phyloP scores from a whole-genome alignment of 1,139 yeast genomes.

The Eremothecium gossypii region DNA sequence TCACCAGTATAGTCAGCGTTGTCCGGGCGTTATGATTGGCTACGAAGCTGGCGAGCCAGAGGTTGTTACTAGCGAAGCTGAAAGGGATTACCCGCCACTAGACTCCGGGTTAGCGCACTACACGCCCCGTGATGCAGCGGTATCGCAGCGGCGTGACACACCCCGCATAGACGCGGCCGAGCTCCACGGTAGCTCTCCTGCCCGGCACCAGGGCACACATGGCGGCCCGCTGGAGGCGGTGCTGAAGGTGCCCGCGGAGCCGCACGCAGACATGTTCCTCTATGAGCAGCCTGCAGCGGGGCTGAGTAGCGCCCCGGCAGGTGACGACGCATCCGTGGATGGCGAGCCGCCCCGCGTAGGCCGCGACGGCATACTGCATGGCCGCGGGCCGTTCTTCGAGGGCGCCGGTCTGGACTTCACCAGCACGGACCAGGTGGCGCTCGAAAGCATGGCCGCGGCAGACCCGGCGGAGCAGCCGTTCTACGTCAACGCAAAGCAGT shows the following conservation, averaged over 20 bases:
- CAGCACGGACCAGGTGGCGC: slow-evolving; percentile 5
- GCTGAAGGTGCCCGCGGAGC: too few species aligned
- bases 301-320: background rate
- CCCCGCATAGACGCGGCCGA: too few species aligned
- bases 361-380: background rate
- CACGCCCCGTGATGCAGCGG: too few species aligned
- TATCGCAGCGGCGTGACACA: too few species aligned
- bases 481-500: slow-evolving; percentile 95
- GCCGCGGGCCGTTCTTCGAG: slow-evolving; percentile 1
- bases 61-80: slow-evolving; percentile 4
- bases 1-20: too few species aligned
- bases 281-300: background rate
- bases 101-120: slow-evolving; percentile 5
- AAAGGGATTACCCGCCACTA: slow-evolving; percentile 9
- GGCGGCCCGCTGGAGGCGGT: too few species aligned
- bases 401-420: slow-evolving; percentile 2
- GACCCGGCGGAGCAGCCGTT: slow-evolving; percentile 70
- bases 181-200: too few species aligned
- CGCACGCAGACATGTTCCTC: background rate
- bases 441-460: slow-evolving; percentile 3
- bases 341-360: background rate
- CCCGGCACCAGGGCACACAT: too few species aligned
- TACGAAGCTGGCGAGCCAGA: background rate
- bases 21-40: slow-evolving; percentile 1
- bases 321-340: background rate